A percentile compares a stretch with the other conserved stretches of the same genome.
Evolutionary conservation across 2,329 filamentous ascomycete species (phyloP).

Genomic region (Leptographium procerum): DNA sequence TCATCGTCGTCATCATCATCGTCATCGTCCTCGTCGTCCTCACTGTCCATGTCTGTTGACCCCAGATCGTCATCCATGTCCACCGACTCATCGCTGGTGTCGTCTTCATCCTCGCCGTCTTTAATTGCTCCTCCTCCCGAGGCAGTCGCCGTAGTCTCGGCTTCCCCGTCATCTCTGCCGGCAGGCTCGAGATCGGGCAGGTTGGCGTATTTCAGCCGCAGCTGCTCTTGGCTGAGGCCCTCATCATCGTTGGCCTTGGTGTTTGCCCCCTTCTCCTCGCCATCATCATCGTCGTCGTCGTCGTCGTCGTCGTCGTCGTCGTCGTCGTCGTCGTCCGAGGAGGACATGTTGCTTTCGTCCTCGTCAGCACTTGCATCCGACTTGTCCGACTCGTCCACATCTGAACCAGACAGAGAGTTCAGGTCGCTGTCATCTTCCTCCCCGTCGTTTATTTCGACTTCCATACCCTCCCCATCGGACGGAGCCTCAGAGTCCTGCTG

Average conservation of each 20-base stretch:
- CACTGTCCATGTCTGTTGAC: slow-evolving; percentile 42
- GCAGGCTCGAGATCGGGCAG: slow-evolving; percentile 36
- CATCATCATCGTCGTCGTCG: slow-evolving; percentile 31
- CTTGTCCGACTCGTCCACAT: slow-evolving; percentile 28
- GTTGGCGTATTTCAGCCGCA: slow-evolving; percentile 57
- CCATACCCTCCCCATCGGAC: slow-evolving; percentile 29
- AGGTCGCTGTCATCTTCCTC: slow-evolving; percentile 31
- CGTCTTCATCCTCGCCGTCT: slow-evolving; percentile 18
- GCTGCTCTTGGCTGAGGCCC: slow-evolving; percentile 55
- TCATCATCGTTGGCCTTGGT: slow-evolving; percentile 44
- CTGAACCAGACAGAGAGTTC: slow-evolving; percentile 27
- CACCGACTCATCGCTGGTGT: slow-evolving; percentile 53
- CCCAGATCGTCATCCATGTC: slow-evolving; percentile 59
- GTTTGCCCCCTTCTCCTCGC: slow-evolving; percentile 38
- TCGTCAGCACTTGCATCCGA: slow-evolving; percentile 37
- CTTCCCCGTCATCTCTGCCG: slow-evolving; percentile 13
- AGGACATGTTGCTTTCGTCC: slow-evolving; percentile 35
- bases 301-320: slow-evolving; percentile 44
- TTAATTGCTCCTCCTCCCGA: slow-evolving; percentile 1
- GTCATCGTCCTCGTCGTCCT: slow-evolving; percentile 24
- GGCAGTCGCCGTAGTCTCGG: slow-evolving; percentile 14
- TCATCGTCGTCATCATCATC: slow-evolving; percentile 25
- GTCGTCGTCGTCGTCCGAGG: slow-evolving; percentile 40
- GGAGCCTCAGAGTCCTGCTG: slow-evolving; percentile 39
- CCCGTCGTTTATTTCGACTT: slow-evolving; percentile 26